Evolutionary conservation across 371 early-diverging fungal species (phyloP).

Genomic region (Syncephalastrum contaminatum): DNA sequence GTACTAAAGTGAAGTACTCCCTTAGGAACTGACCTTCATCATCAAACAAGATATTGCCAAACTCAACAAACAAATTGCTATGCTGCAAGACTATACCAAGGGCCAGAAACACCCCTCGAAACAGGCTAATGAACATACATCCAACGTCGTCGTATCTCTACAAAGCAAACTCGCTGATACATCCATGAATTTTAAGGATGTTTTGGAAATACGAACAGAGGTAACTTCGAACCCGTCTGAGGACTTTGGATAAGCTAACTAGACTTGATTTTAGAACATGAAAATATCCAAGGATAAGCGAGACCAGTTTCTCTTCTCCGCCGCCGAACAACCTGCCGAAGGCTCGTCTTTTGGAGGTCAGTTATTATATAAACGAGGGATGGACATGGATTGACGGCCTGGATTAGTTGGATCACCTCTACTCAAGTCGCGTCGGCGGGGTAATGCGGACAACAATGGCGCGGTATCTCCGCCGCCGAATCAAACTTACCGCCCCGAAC

Average conservation of each 20-base stretch:
- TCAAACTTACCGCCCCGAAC: constrained; percentile 13
- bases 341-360: constrained; percentile 32
- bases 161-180: constrained; percentile 91
- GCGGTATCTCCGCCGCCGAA: constrained; percentile 40
- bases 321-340: constrained; percentile 31
- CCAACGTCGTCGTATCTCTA: constrained; percentile 88
- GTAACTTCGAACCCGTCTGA: constrained; percentile 15
- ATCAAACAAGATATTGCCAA: constrained; percentile 96
- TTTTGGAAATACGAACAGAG: constrained; percentile 90
- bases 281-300: constrained; percentile 71
- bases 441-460: constrained; percentile 48
- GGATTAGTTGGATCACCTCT: constrained; percentile 58
- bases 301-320: constrained; percentile 56
- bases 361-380: neutral
- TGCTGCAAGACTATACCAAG: constrained; percentile 68
- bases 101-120: constrained; percentile 53
- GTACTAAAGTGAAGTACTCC: neutral
- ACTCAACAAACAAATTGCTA: constrained; percentile 87
- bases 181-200: constrained; percentile 87
- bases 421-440: constrained; percentile 47
- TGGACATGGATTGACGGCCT: neutral
- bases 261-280: constrained; percentile 56
- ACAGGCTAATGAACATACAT: constrained; percentile 88
- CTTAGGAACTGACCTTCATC: constrained; percentile 89
- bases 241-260: neutral